A percentile compares a stretch with the other conserved stretches of the same genome.
Evolutionary conservation across 2,329 filamentous ascomycete genomes (phyloP).

Genomic region (Drechslerella coelobrocha): DNA sequence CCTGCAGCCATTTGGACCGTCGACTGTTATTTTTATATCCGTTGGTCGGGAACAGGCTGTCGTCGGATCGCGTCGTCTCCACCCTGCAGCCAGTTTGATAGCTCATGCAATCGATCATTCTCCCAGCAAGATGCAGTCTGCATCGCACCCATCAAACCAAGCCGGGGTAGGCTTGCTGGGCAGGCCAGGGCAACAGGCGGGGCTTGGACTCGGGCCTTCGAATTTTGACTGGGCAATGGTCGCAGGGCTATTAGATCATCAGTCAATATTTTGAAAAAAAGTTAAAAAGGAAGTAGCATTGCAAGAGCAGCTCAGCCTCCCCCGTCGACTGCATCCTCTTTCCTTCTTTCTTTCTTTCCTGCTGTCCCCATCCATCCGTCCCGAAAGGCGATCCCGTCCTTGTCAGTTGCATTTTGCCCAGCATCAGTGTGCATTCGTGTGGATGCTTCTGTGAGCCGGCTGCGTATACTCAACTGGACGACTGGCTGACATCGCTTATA

Average conservation of each 20-base stretch:
- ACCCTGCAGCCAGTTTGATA: neutral
- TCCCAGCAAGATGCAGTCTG: neutral
- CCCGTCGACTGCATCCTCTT: neutral
- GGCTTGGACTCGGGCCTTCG: neutral
- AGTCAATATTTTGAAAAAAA: neutral
- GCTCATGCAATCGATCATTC: neutral
- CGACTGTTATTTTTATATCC: conserved; percentile 8
- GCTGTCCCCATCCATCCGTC: neutral
- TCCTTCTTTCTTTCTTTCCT: neutral
- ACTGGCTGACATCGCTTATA: neutral
- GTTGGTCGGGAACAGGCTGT: neutral
- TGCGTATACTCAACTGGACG: neutral
- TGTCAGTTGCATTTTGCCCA: neutral
- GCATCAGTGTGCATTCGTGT: neutral
- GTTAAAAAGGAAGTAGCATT: neutral
- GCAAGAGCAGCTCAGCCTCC: neutral
- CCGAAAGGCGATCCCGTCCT: neutral
- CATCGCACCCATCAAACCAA: neutral
- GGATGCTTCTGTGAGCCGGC: too few relatives aligned
- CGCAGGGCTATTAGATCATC: conserved; percentile 2
- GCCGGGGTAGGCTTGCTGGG: neutral
- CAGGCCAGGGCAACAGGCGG: neutral
- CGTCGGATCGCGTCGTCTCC: neutral
- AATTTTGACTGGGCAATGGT: neutral
- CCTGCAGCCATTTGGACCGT: neutral